Evolutionary conservation across 352 stramenopile species (phyloP).

Genomic region (Thraustochytrium sp.): DNA sequence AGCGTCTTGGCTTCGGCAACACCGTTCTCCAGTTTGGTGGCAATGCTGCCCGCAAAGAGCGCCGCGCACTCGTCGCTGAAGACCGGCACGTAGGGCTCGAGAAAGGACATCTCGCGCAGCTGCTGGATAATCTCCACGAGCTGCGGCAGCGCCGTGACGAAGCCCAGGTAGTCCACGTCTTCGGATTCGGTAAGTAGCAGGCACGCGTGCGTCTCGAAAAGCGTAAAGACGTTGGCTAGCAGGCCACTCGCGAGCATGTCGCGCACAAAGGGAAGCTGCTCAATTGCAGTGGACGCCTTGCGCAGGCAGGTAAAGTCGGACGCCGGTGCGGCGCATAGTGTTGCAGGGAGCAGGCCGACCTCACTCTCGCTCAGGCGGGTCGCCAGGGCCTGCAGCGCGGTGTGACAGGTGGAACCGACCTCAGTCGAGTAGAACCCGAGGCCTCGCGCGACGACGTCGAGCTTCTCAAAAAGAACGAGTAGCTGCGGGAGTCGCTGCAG

Average conservation of each 20-base stretch:
- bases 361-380: not conserved
- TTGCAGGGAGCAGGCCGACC: not conserved
- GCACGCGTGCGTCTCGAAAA: not conserved
- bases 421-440: not conserved
- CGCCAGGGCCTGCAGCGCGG: not conserved
- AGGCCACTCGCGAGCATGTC: not conserved
- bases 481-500: not conserved
- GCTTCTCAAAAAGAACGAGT: slow-evolving; percentile 3
- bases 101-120: not conserved
- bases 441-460: slow-evolving; percentile 1
- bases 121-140: not conserved
- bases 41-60: slow-evolving; percentile 1
- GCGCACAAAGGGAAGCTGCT: slow-evolving; percentile 2
- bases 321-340: not conserved
- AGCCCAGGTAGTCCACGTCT: not conserved
- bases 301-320: not conserved
- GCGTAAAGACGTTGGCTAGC: not conserved
- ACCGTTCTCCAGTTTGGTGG: not conserved
- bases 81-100: slow-evolving; percentile 21
- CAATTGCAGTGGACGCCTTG: not conserved
- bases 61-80: slow-evolving; percentile 9
- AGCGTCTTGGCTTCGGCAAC: not conserved
- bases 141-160: slow-evolving; percentile 18
- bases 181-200: not conserved
- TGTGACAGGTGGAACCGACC: not conserved